phyloP scores from a whole-genome alignment of 768 basidiomycete species.

The Termitomyces sp. region DNA sequence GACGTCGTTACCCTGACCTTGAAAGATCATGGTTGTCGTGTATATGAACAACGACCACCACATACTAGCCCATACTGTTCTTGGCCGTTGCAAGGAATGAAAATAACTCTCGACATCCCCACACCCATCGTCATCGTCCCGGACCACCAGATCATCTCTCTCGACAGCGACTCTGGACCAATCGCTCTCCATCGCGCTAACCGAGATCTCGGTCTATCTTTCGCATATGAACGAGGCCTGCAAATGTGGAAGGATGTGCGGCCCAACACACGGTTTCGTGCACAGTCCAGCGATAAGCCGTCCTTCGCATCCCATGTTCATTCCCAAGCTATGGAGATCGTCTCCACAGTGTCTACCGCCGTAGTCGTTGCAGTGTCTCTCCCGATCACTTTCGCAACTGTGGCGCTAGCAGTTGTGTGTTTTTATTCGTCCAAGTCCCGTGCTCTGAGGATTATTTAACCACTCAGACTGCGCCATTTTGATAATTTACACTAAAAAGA shows the following conservation, averaged over 20 bases:
- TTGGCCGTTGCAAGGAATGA: conserved; percentile 7
- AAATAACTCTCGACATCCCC: conserved; percentile 7
- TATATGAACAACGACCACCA: conserved; percentile 13
- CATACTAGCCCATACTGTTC: not conserved
- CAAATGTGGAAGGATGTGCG: conserved; percentile 5
- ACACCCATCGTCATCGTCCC: conserved; percentile 15
- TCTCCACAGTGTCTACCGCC: conserved; percentile 19
- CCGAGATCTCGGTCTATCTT: conserved; percentile 26
- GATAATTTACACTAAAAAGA: not conserved
- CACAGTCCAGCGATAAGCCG: not conserved
- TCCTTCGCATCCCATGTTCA: conserved; percentile 1
- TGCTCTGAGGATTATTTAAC: conserved; percentile 4
- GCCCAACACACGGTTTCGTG: not conserved
- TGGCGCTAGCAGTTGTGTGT: conserved; percentile 32
- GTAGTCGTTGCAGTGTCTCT: conserved; percentile 24
- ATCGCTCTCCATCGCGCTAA: conserved; percentile 17
- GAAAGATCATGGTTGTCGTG: conserved; percentile 36
- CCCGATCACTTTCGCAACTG: conserved; percentile 28
- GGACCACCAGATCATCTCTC: not conserved
- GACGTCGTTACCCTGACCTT: conserved; percentile 34
- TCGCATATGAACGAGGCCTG: conserved; percentile 21
- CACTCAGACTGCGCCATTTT: not conserved
- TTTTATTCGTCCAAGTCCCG: conserved; percentile 5
- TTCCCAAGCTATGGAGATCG: conserved; percentile 5
- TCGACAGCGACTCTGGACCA: not conserved